phyloP scores from a whole-genome alignment of 345 rosid species.

The Adansonia digitata region DNA sequence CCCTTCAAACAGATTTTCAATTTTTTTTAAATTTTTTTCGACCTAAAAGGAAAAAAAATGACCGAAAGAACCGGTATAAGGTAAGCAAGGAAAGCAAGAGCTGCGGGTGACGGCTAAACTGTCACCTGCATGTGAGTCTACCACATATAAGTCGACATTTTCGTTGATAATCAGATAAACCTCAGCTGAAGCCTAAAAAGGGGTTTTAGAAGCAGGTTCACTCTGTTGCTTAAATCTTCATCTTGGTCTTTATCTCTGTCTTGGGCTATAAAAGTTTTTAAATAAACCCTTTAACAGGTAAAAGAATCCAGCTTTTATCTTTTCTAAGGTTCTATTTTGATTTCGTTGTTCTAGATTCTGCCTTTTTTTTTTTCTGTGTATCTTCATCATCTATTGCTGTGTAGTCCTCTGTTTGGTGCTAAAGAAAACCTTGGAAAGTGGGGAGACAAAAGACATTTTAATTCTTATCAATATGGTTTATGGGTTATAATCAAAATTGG shows the following conservation, averaged over 20 bases:
- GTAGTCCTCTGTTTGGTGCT: neutral
- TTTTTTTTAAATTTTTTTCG: too few relatives aligned
- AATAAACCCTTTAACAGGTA: neutral
- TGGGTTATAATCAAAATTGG: neutral
- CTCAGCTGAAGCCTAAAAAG: neutral
- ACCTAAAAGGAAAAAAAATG: neutral
- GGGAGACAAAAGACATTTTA: constrained; percentile 36
- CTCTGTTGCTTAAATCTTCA: neutral
- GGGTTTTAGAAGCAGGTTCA: constrained; percentile 24
- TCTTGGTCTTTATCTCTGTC: neutral
- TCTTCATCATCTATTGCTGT: neutral
- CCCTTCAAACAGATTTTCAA: too few relatives aligned
- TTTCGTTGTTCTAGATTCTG: neutral
- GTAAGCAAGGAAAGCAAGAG: constrained; percentile 8
- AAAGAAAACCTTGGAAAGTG: neutral
- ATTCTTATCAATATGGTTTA: neutral
- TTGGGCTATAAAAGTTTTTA: neutral
- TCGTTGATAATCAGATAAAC: constrained; percentile 13
- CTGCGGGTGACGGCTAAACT: constrained; percentile 14
- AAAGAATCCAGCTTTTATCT: neutral
- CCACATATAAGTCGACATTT: neutral
- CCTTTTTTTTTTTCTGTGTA: neutral
- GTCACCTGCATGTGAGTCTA: constrained; percentile 13
- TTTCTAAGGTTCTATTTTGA: neutral
- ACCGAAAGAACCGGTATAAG: constrained; percentile 28